These are phyloP conservation scores for Crithidia brevicula DNA, from an alignment of 208 protist genomes.

Conservation along the genomic window DNA sequence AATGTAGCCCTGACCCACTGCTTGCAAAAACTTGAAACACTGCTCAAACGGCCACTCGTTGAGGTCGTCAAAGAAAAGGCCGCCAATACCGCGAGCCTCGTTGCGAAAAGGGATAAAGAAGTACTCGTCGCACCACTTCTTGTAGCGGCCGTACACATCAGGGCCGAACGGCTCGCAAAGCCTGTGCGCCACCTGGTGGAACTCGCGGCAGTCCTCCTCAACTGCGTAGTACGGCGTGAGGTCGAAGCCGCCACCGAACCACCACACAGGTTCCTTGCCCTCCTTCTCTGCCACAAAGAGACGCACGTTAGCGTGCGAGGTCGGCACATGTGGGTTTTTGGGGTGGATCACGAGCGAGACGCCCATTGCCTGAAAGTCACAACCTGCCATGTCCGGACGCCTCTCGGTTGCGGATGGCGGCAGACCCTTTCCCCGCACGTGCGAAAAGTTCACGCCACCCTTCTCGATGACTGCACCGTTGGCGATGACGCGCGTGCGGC, in stretches of 20 bases:
- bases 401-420: conserved; percentile 43
- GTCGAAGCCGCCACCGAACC: conserved; percentile 93
- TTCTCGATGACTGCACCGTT: conserved; percentile 71
- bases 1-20: conserved; percentile 56
- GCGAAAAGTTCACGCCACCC: conserved; percentile 81
- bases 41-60: conserved; percentile 48
- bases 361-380: conserved; percentile 76
- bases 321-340: conserved; percentile 79
- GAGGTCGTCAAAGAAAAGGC: conserved; percentile 89
- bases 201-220: conserved; percentile 66
- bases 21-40: conserved; percentile 64
- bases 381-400: conserved; percentile 40
- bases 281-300: conserved; percentile 75
- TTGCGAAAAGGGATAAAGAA: conserved; percentile 77
- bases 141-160: conserved; percentile 69
- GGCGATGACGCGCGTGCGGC: conserved; percentile 61
- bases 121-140: conserved; percentile 86
- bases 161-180: conserved; percentile 55
- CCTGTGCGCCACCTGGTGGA: conserved; percentile 57
- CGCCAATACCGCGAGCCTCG: conserved; percentile 83
- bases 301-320: conserved; percentile 88
- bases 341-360: conserved; percentile 88
- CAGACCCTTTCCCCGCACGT: conserved; percentile 60
- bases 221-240: conserved; percentile 87
- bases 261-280: conserved; percentile 62